A percentile compares a stretch with the other conserved stretches of the same genome.
Evolutionary conservation across 208 protist genomes (phyloP).

Genomic region (Acanthamoeba healyi): DNA sequence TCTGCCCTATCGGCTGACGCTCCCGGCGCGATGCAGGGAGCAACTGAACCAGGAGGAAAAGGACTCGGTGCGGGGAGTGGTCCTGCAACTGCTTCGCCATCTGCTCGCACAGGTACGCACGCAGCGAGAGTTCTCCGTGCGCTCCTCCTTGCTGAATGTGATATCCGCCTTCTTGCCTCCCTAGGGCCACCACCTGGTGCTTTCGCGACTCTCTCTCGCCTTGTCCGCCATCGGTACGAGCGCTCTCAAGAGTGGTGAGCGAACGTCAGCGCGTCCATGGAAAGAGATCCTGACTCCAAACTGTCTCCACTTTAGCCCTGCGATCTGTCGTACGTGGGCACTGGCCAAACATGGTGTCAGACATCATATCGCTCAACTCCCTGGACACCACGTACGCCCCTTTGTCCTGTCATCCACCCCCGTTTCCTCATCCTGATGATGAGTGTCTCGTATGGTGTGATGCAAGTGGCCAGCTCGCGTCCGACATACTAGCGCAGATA

Average conservation of each 20-base stretch:
- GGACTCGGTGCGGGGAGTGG: not conserved
- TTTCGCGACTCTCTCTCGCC: constrained; percentile 52
- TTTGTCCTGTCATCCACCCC: not conserved
- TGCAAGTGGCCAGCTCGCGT: not conserved
- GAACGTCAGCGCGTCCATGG: too few species aligned
- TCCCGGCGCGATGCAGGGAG: not conserved
- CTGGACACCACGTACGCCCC: constrained; percentile 21
- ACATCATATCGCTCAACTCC: constrained; percentile 45
- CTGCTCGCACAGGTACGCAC: constrained; percentile 8
- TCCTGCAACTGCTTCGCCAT: constrained; percentile 35
- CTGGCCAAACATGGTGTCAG: constrained; percentile 46
- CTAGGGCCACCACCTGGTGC: not conserved
- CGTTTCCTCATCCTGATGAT: not conserved
- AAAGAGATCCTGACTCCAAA: too few species aligned
- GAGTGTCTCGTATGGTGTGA: not conserved
- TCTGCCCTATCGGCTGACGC: too few species aligned
- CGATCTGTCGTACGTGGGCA: constrained; percentile 19
- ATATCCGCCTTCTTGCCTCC: too few species aligned
- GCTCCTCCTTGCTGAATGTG: not conserved
- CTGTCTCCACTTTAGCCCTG: not conserved
- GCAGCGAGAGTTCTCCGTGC: too few species aligned
- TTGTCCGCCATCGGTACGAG: constrained; percentile 27
- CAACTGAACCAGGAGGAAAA: constrained; percentile 2
- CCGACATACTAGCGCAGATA: constrained; percentile 55
- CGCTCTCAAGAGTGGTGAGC: too few species aligned